These are phyloP conservation scores for Forsythia viridissima DNA, from an alignment of 257 asterid species.

Conservation along the genomic window DNA sequence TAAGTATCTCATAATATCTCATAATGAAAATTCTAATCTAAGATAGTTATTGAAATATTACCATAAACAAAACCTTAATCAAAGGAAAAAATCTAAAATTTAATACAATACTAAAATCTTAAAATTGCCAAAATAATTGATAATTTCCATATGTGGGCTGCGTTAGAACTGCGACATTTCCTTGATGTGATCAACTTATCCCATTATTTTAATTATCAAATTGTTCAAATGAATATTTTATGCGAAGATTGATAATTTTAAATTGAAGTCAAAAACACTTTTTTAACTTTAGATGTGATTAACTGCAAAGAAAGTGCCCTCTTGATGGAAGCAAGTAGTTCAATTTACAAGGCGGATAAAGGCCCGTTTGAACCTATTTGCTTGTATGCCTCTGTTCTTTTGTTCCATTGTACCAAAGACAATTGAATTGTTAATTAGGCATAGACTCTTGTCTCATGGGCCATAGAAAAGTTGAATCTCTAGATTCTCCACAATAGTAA, in stretches of 20 bases:
- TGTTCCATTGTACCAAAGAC: background rate
- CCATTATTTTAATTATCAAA: background rate
- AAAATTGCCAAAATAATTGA: no score
- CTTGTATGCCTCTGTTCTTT: background rate
- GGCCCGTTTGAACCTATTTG: background rate
- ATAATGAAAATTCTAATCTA: no score
- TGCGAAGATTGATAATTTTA: background rate
- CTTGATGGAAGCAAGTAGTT: background rate
- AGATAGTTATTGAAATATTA: no score
- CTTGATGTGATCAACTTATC: background rate
- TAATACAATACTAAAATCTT: no score
- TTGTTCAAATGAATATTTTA: background rate
- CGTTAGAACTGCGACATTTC: background rate
- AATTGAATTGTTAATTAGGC: background rate
- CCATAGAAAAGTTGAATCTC: background rate
- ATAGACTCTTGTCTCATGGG: background rate
- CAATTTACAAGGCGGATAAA: background rate
- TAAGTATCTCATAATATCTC: no score
- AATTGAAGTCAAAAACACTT: background rate
- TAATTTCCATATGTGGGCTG: no score
- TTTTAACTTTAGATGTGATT: background rate
- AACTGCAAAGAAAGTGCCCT: background rate
- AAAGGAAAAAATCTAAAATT: no score
- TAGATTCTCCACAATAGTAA: background rate
- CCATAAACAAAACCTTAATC: no score